These are phyloP conservation scores for Trichoderma oligosporum DNA, from an alignment of 2,329 filamentous ascomycete genomes.

Conservation along the genomic window DNA sequence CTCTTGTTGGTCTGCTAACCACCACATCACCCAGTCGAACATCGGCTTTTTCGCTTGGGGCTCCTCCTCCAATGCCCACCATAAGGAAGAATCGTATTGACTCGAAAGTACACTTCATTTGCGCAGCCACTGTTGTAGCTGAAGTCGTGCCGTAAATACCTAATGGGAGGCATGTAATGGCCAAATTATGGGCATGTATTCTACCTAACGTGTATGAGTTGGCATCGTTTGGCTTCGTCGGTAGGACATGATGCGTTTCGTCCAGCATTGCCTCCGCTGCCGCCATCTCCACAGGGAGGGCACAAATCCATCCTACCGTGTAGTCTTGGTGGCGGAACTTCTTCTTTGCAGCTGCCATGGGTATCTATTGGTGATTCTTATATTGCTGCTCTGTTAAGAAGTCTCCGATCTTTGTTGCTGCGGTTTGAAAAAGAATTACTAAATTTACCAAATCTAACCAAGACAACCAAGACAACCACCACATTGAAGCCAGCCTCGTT, in stretches of 20 bases:
- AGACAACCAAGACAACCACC: too few species aligned
- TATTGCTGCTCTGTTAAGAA: too few species aligned
- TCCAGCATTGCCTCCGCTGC: conserved; percentile 32
- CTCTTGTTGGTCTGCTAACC: not conserved
- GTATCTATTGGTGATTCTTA: too few species aligned
- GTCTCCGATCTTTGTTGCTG: too few species aligned
- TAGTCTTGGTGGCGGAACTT: conserved; percentile 22
- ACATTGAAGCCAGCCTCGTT: too few species aligned
- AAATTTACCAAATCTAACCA: too few species aligned
- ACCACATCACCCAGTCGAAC: not conserved
- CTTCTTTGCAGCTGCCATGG: not conserved
- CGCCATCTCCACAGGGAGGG: conserved; percentile 30
- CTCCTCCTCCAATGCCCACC: conserved; percentile 6
- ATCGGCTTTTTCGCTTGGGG: not conserved
- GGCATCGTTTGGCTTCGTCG: conserved; percentile 15
- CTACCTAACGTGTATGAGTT: conserved; percentile 27
- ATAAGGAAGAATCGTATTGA: conserved; percentile 5
- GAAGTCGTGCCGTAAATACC: conserved; percentile 2
- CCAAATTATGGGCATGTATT: conserved; percentile 25
- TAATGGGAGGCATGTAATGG: not conserved
- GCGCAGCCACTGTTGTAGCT: not conserved
- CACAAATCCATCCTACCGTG: conserved; percentile 34
- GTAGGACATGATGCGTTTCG: conserved; percentile 22
- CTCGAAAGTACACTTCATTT: conserved; percentile 22
- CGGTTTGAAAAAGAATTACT: too few species aligned